These are phyloP conservation scores for Metschnikowia orientalis DNA, from an alignment of 805 yeast genomes.

Conservation along the genomic window DNA sequence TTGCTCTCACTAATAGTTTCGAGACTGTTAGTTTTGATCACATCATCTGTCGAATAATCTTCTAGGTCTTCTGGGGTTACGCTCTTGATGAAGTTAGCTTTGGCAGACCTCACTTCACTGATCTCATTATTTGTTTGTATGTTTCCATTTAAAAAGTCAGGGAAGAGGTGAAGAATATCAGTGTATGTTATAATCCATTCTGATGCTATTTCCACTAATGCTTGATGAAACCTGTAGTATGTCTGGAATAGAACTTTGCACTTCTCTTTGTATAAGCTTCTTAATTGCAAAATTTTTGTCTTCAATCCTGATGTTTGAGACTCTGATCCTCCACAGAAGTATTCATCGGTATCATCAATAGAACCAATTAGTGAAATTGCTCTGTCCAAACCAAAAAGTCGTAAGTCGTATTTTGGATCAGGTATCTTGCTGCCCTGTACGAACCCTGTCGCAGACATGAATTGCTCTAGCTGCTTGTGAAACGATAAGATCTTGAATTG, in stretches of 20 bases:
- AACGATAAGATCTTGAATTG: constrained; percentile 27
- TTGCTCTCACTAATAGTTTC: too few relatives aligned
- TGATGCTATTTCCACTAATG: constrained; percentile 37
- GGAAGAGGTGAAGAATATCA: constrained; percentile 35
- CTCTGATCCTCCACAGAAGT: constrained; percentile 18
- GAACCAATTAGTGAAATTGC: constrained; percentile 30
- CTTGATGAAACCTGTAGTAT: constrained; percentile 33
- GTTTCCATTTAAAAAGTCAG: constrained; percentile 34
- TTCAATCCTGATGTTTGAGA: constrained; percentile 18
- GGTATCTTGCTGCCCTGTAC: constrained; percentile 12
- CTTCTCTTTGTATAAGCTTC: constrained; percentile 34
- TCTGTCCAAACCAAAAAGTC: constrained; percentile 30
- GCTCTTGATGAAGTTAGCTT: constrained; percentile 5
- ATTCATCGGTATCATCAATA: constrained; percentile 23
- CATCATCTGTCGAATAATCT: neutral
- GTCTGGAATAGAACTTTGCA: constrained; percentile 30
- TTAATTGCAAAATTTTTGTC: constrained; percentile 28
- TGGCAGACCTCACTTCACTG: neutral
- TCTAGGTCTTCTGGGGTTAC: constrained; percentile 6
- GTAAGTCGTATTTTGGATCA: constrained; percentile 27
- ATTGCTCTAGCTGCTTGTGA: constrained; percentile 37
- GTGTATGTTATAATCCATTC: constrained; percentile 38
- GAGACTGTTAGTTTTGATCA: neutral
- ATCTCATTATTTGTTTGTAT: constrained; percentile 8
- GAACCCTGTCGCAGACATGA: constrained; percentile 20